phyloP scores from a whole-genome alignment of 1,284 basidiomycete species.

The Kwoniella shivajii region DNA sequence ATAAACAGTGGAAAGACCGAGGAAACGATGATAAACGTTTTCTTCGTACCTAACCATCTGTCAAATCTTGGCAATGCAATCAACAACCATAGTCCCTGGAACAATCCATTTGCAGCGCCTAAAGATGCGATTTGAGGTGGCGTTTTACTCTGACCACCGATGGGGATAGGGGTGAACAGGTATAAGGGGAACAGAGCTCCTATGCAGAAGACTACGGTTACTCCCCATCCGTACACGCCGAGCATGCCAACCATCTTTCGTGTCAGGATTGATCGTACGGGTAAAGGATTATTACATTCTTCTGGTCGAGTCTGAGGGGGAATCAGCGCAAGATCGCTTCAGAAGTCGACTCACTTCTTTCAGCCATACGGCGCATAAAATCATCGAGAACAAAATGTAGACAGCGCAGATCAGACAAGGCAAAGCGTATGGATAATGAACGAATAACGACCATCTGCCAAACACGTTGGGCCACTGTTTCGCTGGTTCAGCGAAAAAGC shows the following conservation, averaged over 20 bases:
- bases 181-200: conserved; percentile 30
- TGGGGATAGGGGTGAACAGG: conserved; percentile 29
- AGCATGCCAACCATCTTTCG: conserved; percentile 27
- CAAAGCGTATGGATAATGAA: conserved; percentile 28
- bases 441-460: conserved; percentile 21
- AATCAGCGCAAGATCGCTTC: too few species aligned
- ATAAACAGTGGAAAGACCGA: conserved; percentile 24
- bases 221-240: conserved; percentile 31
- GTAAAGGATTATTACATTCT: conserved; percentile 15
- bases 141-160: conserved; percentile 25
- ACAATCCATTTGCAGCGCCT: conserved; percentile 24
- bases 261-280: conserved; percentile 24
- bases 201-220: conserved; percentile 28
- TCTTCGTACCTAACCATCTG: conserved; percentile 27
- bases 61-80: conserved; percentile 32
- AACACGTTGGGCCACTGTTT: conserved; percentile 26
- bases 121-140: conserved; percentile 30
- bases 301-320: conserved; percentile 17
- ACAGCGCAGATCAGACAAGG: conserved; percentile 27
- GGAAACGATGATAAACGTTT: conserved; percentile 22
- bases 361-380: conserved; percentile 26
- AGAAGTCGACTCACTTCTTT: conserved; percentile 24
- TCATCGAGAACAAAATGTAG: conserved; percentile 23
- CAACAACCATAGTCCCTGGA: conserved; percentile 36
- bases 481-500: conserved; percentile 27